Evolutionary conservation across 768 basidiomycete species (phyloP), one percentile per base, ranked within the genome.

Genomic region (Stropharia rugosoannulata): DNA sequence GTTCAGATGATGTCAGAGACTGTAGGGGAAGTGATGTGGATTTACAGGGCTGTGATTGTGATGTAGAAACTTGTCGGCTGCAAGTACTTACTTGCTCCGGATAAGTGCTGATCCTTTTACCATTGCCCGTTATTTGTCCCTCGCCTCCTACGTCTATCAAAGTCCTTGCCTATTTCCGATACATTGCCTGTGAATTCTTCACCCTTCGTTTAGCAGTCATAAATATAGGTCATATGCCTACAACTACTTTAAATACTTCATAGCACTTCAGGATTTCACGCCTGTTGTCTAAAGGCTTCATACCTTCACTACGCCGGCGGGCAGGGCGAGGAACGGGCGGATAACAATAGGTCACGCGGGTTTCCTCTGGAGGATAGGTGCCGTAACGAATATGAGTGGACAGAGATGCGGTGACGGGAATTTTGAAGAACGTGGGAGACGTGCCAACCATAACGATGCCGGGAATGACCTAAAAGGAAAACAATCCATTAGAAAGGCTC

Each of bases 251-350:
- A 58, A 73, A 71, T n/a, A 70, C 71, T 53, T 73, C 67, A 57
- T 60, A 72, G 52, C 70, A 73, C 1, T 15, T 54, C 49, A 71
- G 45, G 25, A 71, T 66, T 18, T 49, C 37, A 3, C 44, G 39
- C 53, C 73, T 59, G 45, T 64, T 69, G 37, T 70, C 67, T 38
- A 71, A 49, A 29, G 69, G 70, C 45, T 65, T 68, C 70, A 72
- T 71, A 12, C 69, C 69, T 46, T 70, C 63, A 45, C 57, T 63
- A 18, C 32, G 46, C 15, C 67, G 63, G 29, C 59, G 50, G 54
- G 29, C 35, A 22, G 66, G 64, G 36, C 59, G 40, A n/a, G 64
- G 62, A 16, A 68, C 49, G 25, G 55, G 39, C 0, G 59, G 55
- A 41, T 57, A 39, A 38, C 56, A 58, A 41, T 54, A 55, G 13